A percentile compares a stretch with the other conserved stretches of the same genome.
Evolutionary conservation across 2,329 filamentous ascomycete species (phyloP).

Genomic region (Penicillium palitans): DNA sequence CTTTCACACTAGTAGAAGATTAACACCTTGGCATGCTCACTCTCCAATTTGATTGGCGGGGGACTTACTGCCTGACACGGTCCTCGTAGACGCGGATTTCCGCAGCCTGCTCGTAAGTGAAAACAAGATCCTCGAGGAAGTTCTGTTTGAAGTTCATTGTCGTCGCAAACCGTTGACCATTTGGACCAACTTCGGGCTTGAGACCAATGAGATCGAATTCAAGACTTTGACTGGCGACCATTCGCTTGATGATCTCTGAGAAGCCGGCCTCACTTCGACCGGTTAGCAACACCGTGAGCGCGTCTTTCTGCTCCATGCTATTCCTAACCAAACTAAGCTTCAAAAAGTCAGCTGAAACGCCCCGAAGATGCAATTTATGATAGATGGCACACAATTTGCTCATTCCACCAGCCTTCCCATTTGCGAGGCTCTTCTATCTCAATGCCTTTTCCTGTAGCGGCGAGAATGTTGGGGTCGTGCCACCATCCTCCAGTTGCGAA

Average conservation of each 20-base stretch:
- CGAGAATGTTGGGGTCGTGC: constrained; percentile 86
- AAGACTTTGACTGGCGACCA: constrained; percentile 73
- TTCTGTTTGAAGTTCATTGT: constrained; percentile 93
- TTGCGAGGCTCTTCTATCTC: constrained; percentile 78
- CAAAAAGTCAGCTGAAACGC: constrained; percentile 23
- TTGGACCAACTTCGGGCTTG: constrained; percentile 81
- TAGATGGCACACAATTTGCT: constrained; percentile 66
- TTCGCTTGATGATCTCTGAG: constrained; percentile 75
- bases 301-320: constrained; percentile 80
- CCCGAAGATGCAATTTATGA: constrained; percentile 1
- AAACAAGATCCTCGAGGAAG: constrained; percentile 76
- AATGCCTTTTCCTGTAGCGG: constrained; percentile 78
- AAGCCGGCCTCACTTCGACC: constrained; percentile 79
- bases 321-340: constrained; percentile 70
- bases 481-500: constrained; percentile 92
- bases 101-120: constrained; percentile 80
- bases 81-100: constrained; percentile 74
- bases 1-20: constrained; percentile 59
- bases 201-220: constrained; percentile 86
- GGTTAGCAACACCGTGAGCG: constrained; percentile 81
- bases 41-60: not conserved
- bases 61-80: constrained; percentile 57
- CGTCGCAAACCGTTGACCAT: constrained; percentile 71
- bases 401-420: constrained; percentile 97
- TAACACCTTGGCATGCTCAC: constrained; percentile 6